Evolutionary conservation across 2,329 filamentous ascomycete species (phyloP), one percentile per base, ranked within the genome.

Genomic region (Lasiodiplodia gonubiensis): DNA sequence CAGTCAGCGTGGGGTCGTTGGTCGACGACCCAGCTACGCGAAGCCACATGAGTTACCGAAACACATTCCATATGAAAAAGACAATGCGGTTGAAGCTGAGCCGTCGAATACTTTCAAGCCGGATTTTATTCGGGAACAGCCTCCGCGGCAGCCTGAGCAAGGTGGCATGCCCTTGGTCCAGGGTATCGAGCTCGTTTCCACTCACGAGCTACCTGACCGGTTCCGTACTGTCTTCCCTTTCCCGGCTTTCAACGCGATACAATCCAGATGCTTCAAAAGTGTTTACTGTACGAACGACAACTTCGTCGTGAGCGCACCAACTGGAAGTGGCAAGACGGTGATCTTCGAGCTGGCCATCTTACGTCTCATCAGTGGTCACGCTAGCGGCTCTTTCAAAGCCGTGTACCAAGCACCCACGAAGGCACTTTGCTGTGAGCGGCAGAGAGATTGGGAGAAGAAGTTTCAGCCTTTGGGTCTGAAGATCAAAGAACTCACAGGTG

Each of bases 391-490:
- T 89, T 93, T 90, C 83, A 96, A 96, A 76, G 88, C 94, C 52
- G 86, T 96, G 3, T 97, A 96, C 72, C 90, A 92, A 78, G 92
- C 92, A 12, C 93, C 92, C 0, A 94, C 91, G 0, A 96, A 95
- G 71, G 91, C 92, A 0, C 82, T 96, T 1, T 97, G 92, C 74
- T 86, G 90, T 0, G 92, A 97, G 74, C 83, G 91, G 46, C 85
- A 90, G 61, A 86, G 86, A 59, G 92, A 96, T 72, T 97, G 93
- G 92, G 85, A 88, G 69, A 83, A 81, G 57, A 95, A 93, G 72
- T 94, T 96, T 73, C 82, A 82, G 27, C 81, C 85, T 16, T 80
- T 95, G 68, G 88, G 87, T 23, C 79, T 95, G 16, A 82, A 86
- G 68, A 92, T 90, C 74, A 89, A 89, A 3, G 92, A 95, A 75